Base-by-base conservation (phyloP, 1,284 basidiomycete species). In the Papiliotrema nemorosa region DNA sequence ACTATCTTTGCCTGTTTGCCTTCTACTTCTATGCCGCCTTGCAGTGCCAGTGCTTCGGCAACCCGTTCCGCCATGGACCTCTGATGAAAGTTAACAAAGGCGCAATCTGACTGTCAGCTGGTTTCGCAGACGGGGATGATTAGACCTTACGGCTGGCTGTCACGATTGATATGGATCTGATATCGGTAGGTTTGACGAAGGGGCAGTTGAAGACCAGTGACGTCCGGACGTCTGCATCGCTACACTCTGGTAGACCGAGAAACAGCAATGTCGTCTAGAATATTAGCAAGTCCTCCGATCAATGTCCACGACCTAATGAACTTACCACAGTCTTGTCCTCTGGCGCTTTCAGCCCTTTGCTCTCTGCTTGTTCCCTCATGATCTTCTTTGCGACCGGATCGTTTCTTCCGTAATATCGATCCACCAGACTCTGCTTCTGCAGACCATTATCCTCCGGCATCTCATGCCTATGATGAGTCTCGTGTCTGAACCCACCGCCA, bases 371-470 rank as follows among this genome's bases (percentile, higher is more conserved):
- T 18, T 76, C 79, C 2, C 80, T 74, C 67, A 97, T 69, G 38
- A 97, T 92, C 74, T 90, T 92, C 53, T 81, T 82, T 4, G 92
- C 94, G 1, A 96, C 90, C 5, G 91, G 88, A 65, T 97, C 91
- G 60, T 89, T 88, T 24, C 78, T 78, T 7, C 92, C 93, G 72
- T 96, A 85, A 73, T 91, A 97, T 51, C 92, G 80, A 75, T 97
- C 92, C 67, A 88, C 84, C 48, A 97, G 85, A 64, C 88, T 94
- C 76, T 97, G 91, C 66, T 90, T 85, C n/a, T 86, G 82, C 42
- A 93, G 73, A 40, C 85, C 88, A 56, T 86, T 88, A 57, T 90
- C 83, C 24, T 82, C 80, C 0, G 90, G 90, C 68, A 87, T 81
- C 71, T 98, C 96, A 67, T 98, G 96, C 58, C 89, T 85, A 43